A percentile compares a stretch with the other conserved stretches of the same genome.
Evolutionary conservation across 352 stramenopile genomes (phyloP).

Genomic region (Pythium monospermum): DNA sequence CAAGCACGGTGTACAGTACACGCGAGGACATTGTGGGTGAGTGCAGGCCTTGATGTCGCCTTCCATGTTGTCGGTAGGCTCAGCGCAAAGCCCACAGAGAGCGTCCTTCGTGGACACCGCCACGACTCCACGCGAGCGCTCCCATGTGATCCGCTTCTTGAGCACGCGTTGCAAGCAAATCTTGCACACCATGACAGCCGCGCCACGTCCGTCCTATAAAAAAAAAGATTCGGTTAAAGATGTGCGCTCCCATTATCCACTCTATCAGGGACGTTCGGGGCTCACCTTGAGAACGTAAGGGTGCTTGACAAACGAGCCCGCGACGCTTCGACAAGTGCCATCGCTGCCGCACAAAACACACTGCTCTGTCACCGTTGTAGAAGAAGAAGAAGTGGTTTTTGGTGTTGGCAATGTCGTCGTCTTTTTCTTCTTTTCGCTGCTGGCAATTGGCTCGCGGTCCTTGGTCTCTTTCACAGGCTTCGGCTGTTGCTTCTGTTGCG

Average conservation of each 20-base stretch:
- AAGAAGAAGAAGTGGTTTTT: too few relatives aligned
- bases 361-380: not conserved
- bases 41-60: constrained; percentile 36
- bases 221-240: too few relatives aligned
- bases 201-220: constrained; percentile 47
- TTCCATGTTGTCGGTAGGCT: constrained; percentile 21
- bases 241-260: too few relatives aligned
- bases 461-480: constrained; percentile 13
- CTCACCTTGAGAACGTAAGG: constrained; percentile 70
- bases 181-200: constrained; percentile 52
- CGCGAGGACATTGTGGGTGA: constrained; percentile 38
- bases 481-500: constrained; percentile 1
- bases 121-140: not conserved
- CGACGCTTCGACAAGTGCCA: constrained; percentile 8
- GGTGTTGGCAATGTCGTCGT: too few relatives aligned
- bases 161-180: constrained; percentile 60
- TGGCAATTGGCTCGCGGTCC: not conserved
- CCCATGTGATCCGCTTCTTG: constrained; percentile 24
- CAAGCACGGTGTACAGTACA: constrained; percentile 55
- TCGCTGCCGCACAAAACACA: constrained; percentile 49
- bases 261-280: not conserved
- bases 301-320: constrained; percentile 41
- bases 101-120: constrained; percentile 14
- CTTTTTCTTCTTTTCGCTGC: not conserved
- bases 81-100: constrained; percentile 47